phyloP scores from a whole-genome alignment of 2,329 filamentous ascomycete species.

The Curvularia lunata region DNA sequence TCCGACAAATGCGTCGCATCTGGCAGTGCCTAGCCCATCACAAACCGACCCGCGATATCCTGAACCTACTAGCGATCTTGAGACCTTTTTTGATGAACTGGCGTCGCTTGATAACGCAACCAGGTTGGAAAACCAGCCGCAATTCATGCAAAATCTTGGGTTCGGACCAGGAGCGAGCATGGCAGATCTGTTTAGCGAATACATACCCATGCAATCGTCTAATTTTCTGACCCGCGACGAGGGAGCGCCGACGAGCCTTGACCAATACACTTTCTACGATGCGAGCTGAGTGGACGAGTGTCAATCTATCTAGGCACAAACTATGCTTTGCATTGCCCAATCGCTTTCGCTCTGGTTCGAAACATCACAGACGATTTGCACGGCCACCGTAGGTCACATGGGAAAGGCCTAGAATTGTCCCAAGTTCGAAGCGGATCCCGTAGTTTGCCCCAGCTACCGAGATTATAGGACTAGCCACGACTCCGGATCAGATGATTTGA shows the following conservation, averaged over 20 bases:
- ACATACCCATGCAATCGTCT: slow-evolving; percentile 48
- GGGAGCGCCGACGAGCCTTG: slow-evolving; percentile 26
- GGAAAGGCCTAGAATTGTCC: neutral
- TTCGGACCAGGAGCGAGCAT: slow-evolving; percentile 68
- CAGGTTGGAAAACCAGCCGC: slow-evolving; percentile 61
- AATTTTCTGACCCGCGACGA: slow-evolving; percentile 38
- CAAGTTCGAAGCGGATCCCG: neutral
- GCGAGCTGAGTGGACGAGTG: slow-evolving; percentile 16
- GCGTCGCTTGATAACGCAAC: slow-evolving; percentile 63
- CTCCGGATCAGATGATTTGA: neutral
- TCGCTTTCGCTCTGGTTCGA: neutral
- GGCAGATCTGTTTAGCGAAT: slow-evolving; percentile 58
- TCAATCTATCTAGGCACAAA: neutral
- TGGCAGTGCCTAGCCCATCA: slow-evolving; percentile 10
- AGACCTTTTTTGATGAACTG: slow-evolving; percentile 64
- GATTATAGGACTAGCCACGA: neutral
- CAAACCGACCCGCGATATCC: slow-evolving; percentile 39
- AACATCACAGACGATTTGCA: neutral
- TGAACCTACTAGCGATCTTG: slow-evolving; percentile 52
- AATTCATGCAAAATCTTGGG: slow-evolving; percentile 71
- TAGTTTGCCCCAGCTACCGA: neutral
- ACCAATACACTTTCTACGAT: slow-evolving; percentile 39
- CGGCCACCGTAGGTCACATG: neutral
- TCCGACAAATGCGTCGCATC: slow-evolving; percentile 4
- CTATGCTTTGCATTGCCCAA: neutral